Evolutionary conservation across 176 grass and related monocot genomes (phyloP).

Genomic region (Bonia amplexicaulis): DNA sequence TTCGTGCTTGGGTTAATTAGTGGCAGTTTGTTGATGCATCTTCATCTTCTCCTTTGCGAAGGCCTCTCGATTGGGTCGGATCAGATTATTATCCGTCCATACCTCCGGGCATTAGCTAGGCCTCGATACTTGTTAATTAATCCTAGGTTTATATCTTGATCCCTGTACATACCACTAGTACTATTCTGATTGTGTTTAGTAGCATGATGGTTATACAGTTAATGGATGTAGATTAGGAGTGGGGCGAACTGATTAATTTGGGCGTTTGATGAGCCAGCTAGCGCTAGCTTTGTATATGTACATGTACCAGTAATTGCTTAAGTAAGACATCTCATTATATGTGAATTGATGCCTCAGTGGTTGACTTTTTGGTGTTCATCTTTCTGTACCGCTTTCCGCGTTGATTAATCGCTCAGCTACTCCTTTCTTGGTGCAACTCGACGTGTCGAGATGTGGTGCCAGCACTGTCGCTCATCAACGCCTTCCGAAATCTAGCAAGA

Average conservation of each 20-base stretch:
- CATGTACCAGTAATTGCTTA: constrained; percentile 31
- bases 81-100: constrained; percentile 35
- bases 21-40: constrained; percentile 20
- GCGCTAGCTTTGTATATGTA: constrained; percentile 35
- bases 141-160: constrained; percentile 40
- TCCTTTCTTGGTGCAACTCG: not conserved
- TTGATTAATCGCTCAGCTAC: not conserved
- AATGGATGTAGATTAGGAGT: constrained; percentile 23
- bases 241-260: constrained; percentile 34
- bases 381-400: not conserved
- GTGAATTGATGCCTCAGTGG: constrained; percentile 25
- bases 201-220: constrained; percentile 19
- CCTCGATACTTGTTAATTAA: constrained; percentile 37
- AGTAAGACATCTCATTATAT: constrained; percentile 34
- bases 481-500: not conserved
- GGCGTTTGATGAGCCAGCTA: constrained; percentile 23
- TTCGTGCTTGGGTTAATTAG: not conserved
- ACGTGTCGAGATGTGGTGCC: not conserved
- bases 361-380: not conserved
- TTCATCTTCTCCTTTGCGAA: not conserved
- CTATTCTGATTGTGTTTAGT: constrained; percentile 38
- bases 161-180: constrained; percentile 28
- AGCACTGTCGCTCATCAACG: not conserved
- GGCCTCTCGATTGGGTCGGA: constrained; percentile 25
- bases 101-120: constrained; percentile 36